These are phyloP conservation scores for Cairneyella variabilis DNA, from an alignment of 495 filamentous ascomycete species.

Conservation along the genomic window DNA sequence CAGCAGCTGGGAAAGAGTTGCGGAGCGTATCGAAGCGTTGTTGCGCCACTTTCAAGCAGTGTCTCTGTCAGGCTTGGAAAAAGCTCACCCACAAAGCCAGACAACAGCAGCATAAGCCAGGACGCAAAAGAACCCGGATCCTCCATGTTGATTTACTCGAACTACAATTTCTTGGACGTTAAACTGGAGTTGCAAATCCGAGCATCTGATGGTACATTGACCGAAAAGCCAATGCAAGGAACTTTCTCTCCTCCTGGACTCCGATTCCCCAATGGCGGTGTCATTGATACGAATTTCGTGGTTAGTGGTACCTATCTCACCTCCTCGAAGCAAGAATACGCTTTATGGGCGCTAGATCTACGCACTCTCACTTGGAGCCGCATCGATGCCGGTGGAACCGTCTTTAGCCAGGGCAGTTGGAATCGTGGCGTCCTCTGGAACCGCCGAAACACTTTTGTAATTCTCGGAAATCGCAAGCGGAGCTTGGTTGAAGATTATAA, in stretches of 20 bases:
- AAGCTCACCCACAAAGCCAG: slow-evolving; percentile 10
- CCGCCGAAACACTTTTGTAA: slow-evolving; percentile 87
- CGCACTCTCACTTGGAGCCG: slow-evolving; percentile 86
- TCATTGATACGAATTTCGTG: slow-evolving; percentile 92
- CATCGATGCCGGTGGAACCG: slow-evolving; percentile 90
- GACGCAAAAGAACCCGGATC: slow-evolving; percentile 59
- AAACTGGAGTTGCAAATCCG: slow-evolving; percentile 92
- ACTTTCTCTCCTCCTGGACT: slow-evolving; percentile 84
- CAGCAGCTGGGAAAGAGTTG: slow-evolving; percentile 81
- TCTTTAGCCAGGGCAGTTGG: slow-evolving; percentile 96
- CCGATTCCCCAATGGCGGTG: slow-evolving; percentile 90
- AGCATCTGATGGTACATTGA: slow-evolving; percentile 74
- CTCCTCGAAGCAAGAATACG: slow-evolving; percentile 97
- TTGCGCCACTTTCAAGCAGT: slow-evolving; percentile 68
- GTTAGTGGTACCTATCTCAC: slow-evolving; percentile 96
- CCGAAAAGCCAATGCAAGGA: slow-evolving; percentile 85
- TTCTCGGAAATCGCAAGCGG: slow-evolving; percentile 86
- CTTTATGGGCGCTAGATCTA: slow-evolving; percentile 91
- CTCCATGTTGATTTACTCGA: slow-evolving; percentile 97
- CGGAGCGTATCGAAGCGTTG: slow-evolving; percentile 93
- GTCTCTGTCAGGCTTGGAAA: slow-evolving; percentile 70
- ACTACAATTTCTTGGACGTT: slow-evolving; percentile 97
- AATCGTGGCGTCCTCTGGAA: slow-evolving; percentile 92
- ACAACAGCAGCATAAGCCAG: slow-evolving; percentile 34
- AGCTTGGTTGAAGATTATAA: slow-evolving; percentile 98